Evolutionary conservation across 2,329 filamentous ascomycete genomes (phyloP).

Genomic region (Periconia digitata): DNA sequence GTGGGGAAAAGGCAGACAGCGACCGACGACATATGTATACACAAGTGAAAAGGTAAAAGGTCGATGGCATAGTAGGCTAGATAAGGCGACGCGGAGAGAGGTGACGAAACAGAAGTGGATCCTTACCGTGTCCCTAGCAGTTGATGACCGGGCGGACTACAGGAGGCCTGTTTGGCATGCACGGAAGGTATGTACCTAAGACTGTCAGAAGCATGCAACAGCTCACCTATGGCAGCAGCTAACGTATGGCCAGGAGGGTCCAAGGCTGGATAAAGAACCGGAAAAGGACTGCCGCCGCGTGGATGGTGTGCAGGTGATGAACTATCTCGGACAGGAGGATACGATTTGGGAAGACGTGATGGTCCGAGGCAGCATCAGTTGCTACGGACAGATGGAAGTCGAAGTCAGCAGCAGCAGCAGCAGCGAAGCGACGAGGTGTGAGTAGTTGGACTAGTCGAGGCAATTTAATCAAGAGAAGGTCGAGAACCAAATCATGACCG

Average conservation of each 20-base stretch:
- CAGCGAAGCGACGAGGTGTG: too few relatives aligned
- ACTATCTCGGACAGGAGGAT: constrained; percentile 41
- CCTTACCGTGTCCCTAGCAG: constrained; percentile 37
- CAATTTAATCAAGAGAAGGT: too few relatives aligned
- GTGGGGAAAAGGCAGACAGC: constrained; percentile 18
- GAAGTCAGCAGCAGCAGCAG: background rate
- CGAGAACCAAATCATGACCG: too few relatives aligned
- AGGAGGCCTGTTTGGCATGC: background rate
- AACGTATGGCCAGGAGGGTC: too few relatives aligned
- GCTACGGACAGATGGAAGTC: constrained; percentile 43
- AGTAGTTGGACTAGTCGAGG: too few relatives aligned
- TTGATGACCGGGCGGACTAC: constrained; percentile 16
- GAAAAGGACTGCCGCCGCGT: constrained; percentile 30
- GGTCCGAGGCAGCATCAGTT: too few relatives aligned
- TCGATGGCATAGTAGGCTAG: too few relatives aligned
- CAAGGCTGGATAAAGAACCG: constrained; percentile 25
- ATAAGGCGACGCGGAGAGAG: constrained; percentile 12
- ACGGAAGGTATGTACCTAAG: constrained; percentile 7
- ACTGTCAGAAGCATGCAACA: constrained; percentile 24
- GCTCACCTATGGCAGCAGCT: too few relatives aligned
- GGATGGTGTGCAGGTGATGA: constrained; percentile 17
- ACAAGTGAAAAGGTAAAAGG: too few relatives aligned
- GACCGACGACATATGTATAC: too few relatives aligned
- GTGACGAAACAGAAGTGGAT: constrained; percentile 15
- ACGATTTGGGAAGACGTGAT: constrained; percentile 24